Conservation (phyloP, 2,329 filamentous ascomycete genomes). For the Nectriaceae sp. region DNA sequence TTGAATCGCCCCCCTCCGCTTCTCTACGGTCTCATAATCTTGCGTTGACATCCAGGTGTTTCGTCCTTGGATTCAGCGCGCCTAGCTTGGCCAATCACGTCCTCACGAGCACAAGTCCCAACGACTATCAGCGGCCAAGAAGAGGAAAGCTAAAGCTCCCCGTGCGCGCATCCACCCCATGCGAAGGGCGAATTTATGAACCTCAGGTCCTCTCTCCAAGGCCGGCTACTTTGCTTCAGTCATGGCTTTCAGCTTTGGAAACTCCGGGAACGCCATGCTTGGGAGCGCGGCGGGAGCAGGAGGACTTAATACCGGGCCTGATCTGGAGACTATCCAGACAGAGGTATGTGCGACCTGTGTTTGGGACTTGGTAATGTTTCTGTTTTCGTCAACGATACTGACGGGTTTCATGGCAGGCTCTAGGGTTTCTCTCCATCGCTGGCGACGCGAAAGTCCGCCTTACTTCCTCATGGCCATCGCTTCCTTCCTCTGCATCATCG, state of each 20-base stretch:
- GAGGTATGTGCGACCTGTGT: constrained; percentile 58
- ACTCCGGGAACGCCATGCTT: constrained; percentile 45
- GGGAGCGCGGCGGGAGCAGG: constrained; percentile 42
- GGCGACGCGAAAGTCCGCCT: constrained; percentile 83
- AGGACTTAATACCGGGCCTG: constrained; percentile 52
- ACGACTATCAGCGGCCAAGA: constrained; percentile 19
- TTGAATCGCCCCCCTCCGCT: background rate
- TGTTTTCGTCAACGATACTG: constrained; percentile 16
- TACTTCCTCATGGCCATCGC: constrained; percentile 74
- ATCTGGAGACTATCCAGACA: constrained; percentile 77
- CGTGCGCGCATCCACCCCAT: constrained; percentile 24
- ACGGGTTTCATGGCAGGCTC: constrained; percentile 47
- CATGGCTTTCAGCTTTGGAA: constrained; percentile 68
- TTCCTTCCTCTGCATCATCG: constrained; percentile 76
- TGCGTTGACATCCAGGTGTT: constrained; percentile 4
- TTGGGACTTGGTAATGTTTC: constrained; percentile 2
- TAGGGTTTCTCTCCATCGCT: constrained; percentile 80
- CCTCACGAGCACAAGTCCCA: constrained; percentile 23
- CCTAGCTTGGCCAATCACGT: constrained; percentile 23
- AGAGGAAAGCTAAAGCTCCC: constrained; percentile 19
- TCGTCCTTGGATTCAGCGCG: constrained; percentile 9
- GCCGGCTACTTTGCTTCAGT: constrained; percentile 40
- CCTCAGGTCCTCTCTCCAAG: constrained; percentile 24
- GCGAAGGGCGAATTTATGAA: constrained; percentile 31
- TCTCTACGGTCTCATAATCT: constrained; percentile 3